A percentile compares a stretch with the other conserved stretches of the same genome.
Conservation (phyloP, 2,329 filamentous ascomycete genomes). For the Onygena corvina region DNA sequence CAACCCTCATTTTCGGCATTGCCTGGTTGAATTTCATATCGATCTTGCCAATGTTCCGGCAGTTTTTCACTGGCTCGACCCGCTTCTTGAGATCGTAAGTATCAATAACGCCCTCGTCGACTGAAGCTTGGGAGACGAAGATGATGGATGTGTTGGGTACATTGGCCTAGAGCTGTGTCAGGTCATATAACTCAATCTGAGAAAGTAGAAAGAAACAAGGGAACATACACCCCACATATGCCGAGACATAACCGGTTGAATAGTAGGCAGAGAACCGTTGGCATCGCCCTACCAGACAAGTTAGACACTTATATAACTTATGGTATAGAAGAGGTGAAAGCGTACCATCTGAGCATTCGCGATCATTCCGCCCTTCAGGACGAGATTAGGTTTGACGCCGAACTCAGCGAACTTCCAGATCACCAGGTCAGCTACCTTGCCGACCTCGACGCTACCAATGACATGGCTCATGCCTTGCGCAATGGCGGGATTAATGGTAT, state of each 20-base stretch:
- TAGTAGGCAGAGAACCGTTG: slow-evolving; percentile 74
- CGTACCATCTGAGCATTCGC: slow-evolving; percentile 69
- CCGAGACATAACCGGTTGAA: slow-evolving; percentile 71
- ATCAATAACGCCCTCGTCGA: slow-evolving; percentile 54
- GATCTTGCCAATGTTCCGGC: slow-evolving; percentile 61
- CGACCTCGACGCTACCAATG: slow-evolving; percentile 75
- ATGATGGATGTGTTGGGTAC: slow-evolving; percentile 63
- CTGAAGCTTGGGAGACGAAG: slow-evolving; percentile 66
- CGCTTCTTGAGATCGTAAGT: slow-evolving; percentile 66
- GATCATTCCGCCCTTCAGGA: slow-evolving; percentile 83
- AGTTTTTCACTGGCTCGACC: slow-evolving; percentile 65
- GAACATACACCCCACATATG: slow-evolving; percentile 62
- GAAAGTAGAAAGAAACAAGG: background rate
- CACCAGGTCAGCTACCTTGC: slow-evolving; percentile 80
- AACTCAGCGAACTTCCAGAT: slow-evolving; percentile 79
- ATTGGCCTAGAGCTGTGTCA: slow-evolving; percentile 21
- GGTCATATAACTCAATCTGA: background rate
- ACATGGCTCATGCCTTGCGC: slow-evolving; percentile 82
- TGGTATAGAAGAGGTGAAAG: slow-evolving; percentile 11
- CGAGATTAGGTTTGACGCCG: slow-evolving; percentile 67
- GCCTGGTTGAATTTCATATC: slow-evolving; percentile 85
- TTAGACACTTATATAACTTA: slow-evolving; percentile 3
- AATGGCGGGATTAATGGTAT: slow-evolving; percentile 87
- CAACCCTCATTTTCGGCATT: slow-evolving; percentile 79
- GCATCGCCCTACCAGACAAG: slow-evolving; percentile 51